These are phyloP conservation scores for Chrysosporium keratinophilum DNA, from an alignment of 2,329 filamentous ascomycete genomes.

Conservation along the genomic window DNA sequence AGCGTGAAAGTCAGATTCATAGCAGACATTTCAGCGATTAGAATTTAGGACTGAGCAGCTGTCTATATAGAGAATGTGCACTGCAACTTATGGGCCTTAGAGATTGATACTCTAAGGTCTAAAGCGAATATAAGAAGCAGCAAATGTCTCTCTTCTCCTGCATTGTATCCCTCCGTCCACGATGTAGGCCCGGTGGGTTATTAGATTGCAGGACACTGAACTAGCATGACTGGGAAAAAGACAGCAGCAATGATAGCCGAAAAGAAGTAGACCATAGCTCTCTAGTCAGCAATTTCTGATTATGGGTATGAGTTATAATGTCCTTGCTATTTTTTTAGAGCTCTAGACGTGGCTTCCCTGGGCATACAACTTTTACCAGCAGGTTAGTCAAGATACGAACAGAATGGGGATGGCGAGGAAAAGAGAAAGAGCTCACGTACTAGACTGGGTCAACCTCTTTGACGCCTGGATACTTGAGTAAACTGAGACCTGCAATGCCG, in stretches of 20 bases:
- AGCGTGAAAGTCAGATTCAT: too few species aligned
- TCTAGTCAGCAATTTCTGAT: neutral
- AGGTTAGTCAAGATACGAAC: slow-evolving; percentile 8
- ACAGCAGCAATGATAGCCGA: neutral
- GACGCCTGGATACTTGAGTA: slow-evolving; percentile 66
- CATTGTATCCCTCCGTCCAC: slow-evolving; percentile 59
- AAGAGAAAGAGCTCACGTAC: slow-evolving; percentile 36
- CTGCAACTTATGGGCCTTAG: slow-evolving; percentile 7
- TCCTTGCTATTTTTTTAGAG: slow-evolving; percentile 38
- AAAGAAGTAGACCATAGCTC: too few species aligned
- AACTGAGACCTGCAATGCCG: slow-evolving; percentile 74
- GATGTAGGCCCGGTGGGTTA: slow-evolving; percentile 47
- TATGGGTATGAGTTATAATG: neutral
- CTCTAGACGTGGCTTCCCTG: slow-evolving; percentile 51
- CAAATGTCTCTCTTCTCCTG: slow-evolving; percentile 48
- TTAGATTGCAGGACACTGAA: slow-evolving; percentile 53
- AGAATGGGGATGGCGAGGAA: slow-evolving; percentile 12
- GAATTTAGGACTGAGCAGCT: neutral
- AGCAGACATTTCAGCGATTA: too few species aligned
- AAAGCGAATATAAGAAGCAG: slow-evolving; percentile 32
- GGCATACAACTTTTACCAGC: slow-evolving; percentile 54
- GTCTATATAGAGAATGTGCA: slow-evolving; percentile 6
- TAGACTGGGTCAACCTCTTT: slow-evolving; percentile 80
- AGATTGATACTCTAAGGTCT: neutral
- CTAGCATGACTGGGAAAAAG: neutral